phyloP scores from a whole-genome alignment of 139 green algal species.

The Chlamydomonas eustigma region DNA sequence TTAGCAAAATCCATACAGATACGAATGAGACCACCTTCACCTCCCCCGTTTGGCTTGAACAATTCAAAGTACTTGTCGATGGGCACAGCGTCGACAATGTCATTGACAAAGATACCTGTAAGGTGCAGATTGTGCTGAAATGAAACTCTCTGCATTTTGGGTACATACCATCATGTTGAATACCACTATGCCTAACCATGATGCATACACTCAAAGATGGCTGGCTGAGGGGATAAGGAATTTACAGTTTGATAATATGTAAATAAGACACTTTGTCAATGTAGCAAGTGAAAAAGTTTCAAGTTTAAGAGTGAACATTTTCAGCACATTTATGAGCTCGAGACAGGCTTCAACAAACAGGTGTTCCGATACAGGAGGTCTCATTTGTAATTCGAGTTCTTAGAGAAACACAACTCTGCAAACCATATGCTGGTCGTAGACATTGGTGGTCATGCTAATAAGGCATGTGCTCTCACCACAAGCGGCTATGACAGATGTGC shows the following conservation, averaged over 20 bases:
- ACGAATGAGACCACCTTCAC: slow-evolving; percentile 79
- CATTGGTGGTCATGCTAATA: neutral
- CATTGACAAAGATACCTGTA: slow-evolving; percentile 82
- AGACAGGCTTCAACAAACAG: too few species aligned
- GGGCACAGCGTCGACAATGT: slow-evolving; percentile 85
- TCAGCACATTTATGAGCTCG: too few species aligned
- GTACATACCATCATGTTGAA: neutral
- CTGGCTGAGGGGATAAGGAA: too few species aligned
- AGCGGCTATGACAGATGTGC: slow-evolving; percentile 71
- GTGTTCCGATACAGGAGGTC: too few species aligned
- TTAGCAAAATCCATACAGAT: slow-evolving; percentile 66
- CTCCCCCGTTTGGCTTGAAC: slow-evolving; percentile 76
- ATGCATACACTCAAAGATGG: neutral
- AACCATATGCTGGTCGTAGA: too few species aligned
- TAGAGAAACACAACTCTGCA: neutral
- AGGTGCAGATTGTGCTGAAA: neutral
- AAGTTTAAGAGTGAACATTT: too few species aligned
- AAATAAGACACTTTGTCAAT: neutral
- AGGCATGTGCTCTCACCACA: slow-evolving; percentile 51
- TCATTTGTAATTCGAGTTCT: slow-evolving; percentile 5
- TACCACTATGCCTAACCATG: neutral
- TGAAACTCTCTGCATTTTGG: neutral
- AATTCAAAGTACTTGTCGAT: slow-evolving; percentile 96
- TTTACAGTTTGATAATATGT: too few species aligned
- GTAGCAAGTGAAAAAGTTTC: neutral